Percentiles rank a stretch among this genome's conserved stretches.
Conservation (phyloP, 768 basidiomycete genomes). For the Dioszegia aurantiaca region DNA sequence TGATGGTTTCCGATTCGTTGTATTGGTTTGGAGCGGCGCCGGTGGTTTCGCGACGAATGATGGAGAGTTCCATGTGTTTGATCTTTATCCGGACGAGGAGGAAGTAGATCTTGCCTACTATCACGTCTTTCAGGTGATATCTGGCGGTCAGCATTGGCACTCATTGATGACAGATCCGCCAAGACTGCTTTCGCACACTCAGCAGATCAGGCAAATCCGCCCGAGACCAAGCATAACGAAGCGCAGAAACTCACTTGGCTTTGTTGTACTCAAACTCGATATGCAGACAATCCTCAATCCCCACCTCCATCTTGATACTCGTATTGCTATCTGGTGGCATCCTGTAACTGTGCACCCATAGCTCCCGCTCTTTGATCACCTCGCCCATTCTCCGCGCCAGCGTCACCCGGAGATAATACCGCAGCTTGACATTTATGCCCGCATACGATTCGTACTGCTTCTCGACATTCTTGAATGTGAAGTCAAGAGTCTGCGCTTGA, state of each 20-base stretch:
- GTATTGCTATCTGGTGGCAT: constrained; percentile 99
- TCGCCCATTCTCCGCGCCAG: constrained; percentile 91
- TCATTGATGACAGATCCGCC: too few species aligned
- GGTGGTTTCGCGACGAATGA: constrained; percentile 95
- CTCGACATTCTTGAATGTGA: constrained; percentile 98
- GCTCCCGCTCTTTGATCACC: constrained; percentile 83
- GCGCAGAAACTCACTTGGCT: constrained; percentile 72
- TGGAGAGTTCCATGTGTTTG: constrained; percentile 98
- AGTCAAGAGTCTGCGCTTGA: constrained; percentile 92
- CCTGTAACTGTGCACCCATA: constrained; percentile 97
- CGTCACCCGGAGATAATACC: constrained; percentile 91
- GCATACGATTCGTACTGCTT: constrained; percentile 98
- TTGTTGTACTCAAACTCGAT: constrained; percentile 99
- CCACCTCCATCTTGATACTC: constrained; percentile 99
- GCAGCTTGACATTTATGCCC: constrained; percentile 95
- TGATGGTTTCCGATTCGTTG: constrained; percentile 98
- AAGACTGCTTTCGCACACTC: too few species aligned
- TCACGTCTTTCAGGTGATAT: constrained; percentile 98
- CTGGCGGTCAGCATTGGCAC: constrained; percentile 55
- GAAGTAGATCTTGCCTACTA: constrained; percentile 99
- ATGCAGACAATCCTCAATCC: constrained; percentile 97
- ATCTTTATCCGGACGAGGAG: constrained; percentile 96
- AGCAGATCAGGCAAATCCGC: too few species aligned
- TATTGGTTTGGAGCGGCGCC: constrained; percentile 98
- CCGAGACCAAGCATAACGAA: neutral